phyloP scores from a whole-genome alignment of 1,139 yeast species.

The Magnusiomyces tetraspermus region DNA sequence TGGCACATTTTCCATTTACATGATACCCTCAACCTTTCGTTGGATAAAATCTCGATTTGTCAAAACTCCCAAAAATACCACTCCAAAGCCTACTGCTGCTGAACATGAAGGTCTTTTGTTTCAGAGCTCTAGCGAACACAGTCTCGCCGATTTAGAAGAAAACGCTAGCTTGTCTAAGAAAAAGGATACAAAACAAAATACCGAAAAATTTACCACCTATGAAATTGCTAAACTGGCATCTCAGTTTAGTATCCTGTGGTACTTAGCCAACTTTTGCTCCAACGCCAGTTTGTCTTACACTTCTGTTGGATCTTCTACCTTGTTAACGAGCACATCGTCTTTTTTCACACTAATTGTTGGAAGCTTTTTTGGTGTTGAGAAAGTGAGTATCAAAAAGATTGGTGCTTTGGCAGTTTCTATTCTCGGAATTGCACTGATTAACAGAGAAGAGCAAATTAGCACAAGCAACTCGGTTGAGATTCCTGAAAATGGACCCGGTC shows the following conservation, averaged over 20 bases:
- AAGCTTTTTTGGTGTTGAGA: constrained; percentile 58
- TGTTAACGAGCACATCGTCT: constrained; percentile 81
- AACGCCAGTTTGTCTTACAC: constrained; percentile 83
- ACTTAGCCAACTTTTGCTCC: constrained; percentile 75
- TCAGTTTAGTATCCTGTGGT: constrained; percentile 84
- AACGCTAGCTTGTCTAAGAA: constrained; percentile 8
- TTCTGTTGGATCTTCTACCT: constrained; percentile 88
- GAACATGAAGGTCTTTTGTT: constrained; percentile 8
- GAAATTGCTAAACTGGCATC: constrained; percentile 48
- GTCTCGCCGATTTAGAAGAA: constrained; percentile 11
- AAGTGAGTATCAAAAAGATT: constrained; percentile 53
- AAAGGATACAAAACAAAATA: constrained; percentile 1
- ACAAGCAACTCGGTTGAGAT: constrained; percentile 17
- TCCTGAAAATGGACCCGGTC: constrained; percentile 22
- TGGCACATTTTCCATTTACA: constrained; percentile 67
- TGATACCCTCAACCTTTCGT: constrained; percentile 43
- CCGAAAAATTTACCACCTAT: constrained; percentile 21
- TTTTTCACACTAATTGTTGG: constrained; percentile 89
- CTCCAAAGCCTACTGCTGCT: not conserved
- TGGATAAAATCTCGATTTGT: not conserved
- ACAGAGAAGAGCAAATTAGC: not conserved
- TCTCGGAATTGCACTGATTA: constrained; percentile 52
- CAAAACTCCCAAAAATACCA: not conserved
- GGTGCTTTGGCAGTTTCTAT: constrained; percentile 63
- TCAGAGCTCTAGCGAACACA: constrained; percentile 5